A percentile compares a stretch with the other conserved stretches of the same genome.
phyloP scores from a whole-genome alignment of 805 yeast genomes.

The Yarrowia alimentaria region DNA sequence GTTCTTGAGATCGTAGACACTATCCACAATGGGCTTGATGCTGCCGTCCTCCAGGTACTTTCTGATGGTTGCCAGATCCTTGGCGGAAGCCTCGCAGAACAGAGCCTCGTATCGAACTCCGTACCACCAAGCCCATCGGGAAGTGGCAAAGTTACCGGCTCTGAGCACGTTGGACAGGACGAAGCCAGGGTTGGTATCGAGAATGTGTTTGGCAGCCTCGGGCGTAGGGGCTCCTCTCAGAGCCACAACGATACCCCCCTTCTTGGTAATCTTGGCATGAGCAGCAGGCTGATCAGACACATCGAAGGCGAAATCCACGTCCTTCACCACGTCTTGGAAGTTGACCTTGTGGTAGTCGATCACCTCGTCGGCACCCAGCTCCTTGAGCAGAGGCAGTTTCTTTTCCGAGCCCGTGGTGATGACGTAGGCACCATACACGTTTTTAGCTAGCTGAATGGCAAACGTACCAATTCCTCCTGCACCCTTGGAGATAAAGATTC shows the following conservation, averaged over 20 bases:
- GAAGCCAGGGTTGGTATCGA: slow-evolving; percentile 19
- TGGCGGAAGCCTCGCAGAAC: slow-evolving; percentile 10
- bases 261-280: slow-evolving; percentile 29
- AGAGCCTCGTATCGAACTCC: slow-evolving; percentile 29
- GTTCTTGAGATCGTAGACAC: slow-evolving; percentile 26
- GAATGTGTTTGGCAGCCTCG: neutral
- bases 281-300: slow-evolving; percentile 30
- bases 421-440: slow-evolving; percentile 32
- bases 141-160: slow-evolving; percentile 5
- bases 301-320: slow-evolving; percentile 32
- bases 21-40: slow-evolving; percentile 30
- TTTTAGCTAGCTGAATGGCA: slow-evolving; percentile 32
- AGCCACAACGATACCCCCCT: slow-evolving; percentile 30
- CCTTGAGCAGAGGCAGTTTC: slow-evolving; percentile 30
- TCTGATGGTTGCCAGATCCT: slow-evolving; percentile 19
- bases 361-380: slow-evolving; percentile 32
- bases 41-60: slow-evolving; percentile 30
- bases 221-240: slow-evolving; percentile 30
- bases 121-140: slow-evolving; percentile 23
- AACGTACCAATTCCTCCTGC: slow-evolving; percentile 31
- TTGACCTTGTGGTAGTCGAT: slow-evolving; percentile 33
- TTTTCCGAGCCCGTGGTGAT: slow-evolving; percentile 33
- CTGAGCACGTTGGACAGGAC: slow-evolving; percentile 12
- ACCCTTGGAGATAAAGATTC: slow-evolving; percentile 31
- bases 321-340: slow-evolving; percentile 29